These are phyloP conservation scores for Aspergillus melleus DNA, from an alignment of 2,329 filamentous ascomycete species.

Conservation along the genomic window DNA sequence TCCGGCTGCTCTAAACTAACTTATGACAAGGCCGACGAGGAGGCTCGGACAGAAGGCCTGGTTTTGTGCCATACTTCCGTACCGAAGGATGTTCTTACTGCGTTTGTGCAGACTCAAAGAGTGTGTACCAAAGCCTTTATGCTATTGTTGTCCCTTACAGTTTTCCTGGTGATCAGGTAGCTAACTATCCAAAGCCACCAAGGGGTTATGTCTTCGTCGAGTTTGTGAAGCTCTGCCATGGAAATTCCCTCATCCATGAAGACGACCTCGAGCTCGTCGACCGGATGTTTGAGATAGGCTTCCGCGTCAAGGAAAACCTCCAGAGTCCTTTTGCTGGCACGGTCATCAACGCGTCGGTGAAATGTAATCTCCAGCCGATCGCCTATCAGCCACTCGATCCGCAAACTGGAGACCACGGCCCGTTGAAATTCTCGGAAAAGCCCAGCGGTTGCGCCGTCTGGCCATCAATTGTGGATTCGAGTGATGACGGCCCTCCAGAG, in stretches of 20 bases:
- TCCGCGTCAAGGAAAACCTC: conserved; percentile 53
- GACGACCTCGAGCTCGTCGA: conserved; percentile 53
- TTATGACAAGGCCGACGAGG: not conserved
- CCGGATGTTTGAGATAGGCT: conserved; percentile 55
- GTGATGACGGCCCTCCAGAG: conserved; percentile 17
- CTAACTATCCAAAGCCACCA: conserved; percentile 41
- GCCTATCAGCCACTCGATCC: conserved; percentile 22
- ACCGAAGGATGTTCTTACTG: too few species aligned
- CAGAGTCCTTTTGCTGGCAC: conserved; percentile 55
- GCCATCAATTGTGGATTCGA: not conserved
- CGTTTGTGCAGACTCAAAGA: too few species aligned
- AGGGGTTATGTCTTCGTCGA: conserved; percentile 53
- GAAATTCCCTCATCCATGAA: conserved; percentile 44
- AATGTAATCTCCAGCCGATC: conserved; percentile 46
- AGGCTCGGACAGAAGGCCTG: too few species aligned
- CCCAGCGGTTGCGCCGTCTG: not conserved
- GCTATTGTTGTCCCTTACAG: too few species aligned
- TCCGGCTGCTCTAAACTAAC: conserved; percentile 17
- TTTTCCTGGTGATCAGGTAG: too few species aligned
- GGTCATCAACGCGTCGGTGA: conserved; percentile 50
- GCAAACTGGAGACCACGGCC: conserved; percentile 22
- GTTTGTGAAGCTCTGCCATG: conserved; percentile 37
- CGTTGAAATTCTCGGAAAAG: conserved; percentile 22
- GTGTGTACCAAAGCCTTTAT: too few species aligned
- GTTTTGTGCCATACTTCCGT: too few species aligned